Evolutionary conservation across 1,284 basidiomycete species (phyloP).

Genomic region (Pterula multifida): DNA sequence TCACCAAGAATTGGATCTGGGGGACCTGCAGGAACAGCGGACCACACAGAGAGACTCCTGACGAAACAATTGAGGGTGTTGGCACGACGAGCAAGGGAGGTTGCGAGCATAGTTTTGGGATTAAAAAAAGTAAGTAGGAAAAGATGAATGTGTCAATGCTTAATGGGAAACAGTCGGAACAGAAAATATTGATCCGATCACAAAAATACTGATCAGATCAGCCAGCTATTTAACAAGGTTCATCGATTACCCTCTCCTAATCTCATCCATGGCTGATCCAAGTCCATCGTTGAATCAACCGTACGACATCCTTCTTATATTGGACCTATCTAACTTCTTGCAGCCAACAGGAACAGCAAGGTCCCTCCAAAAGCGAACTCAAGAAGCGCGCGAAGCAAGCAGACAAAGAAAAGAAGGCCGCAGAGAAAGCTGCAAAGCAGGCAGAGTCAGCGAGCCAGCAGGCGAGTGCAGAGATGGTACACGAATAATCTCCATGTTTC

Average conservation of each 20-base stretch:
- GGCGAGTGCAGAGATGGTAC: conserved; percentile 62
- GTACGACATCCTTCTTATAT: background rate
- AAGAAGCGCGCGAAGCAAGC: conserved; percentile 91
- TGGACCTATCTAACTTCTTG: background rate
- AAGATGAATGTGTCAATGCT: conserved; percentile 3
- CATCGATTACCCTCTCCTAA: background rate
- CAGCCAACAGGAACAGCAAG: conserved; percentile 20
- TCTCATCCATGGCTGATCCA: background rate
- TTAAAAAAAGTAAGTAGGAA: conserved; percentile 11
- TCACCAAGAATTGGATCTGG: conserved; percentile 89
- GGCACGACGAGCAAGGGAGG: conserved; percentile 31
- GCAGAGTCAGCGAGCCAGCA: conserved; percentile 68
- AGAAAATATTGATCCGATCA: background rate
- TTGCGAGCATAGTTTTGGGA: conserved; percentile 26
- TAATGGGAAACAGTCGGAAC: background rate
- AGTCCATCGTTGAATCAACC: background rate
- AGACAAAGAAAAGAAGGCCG: conserved; percentile 88
- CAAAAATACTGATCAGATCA: background rate
- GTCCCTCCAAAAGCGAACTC: conserved; percentile 79
- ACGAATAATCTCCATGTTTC: too few relatives aligned
- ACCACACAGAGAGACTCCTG: conserved; percentile 64
- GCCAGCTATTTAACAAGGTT: background rate
- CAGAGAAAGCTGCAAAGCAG: conserved; percentile 70
- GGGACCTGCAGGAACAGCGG: conserved; percentile 76
- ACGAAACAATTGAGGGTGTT: conserved; percentile 22